A percentile compares a stretch with the other conserved stretches of the same genome.
phyloP scores from a whole-genome alignment of 1,284 basidiomycete species.

The Vanrija humicola region DNA sequence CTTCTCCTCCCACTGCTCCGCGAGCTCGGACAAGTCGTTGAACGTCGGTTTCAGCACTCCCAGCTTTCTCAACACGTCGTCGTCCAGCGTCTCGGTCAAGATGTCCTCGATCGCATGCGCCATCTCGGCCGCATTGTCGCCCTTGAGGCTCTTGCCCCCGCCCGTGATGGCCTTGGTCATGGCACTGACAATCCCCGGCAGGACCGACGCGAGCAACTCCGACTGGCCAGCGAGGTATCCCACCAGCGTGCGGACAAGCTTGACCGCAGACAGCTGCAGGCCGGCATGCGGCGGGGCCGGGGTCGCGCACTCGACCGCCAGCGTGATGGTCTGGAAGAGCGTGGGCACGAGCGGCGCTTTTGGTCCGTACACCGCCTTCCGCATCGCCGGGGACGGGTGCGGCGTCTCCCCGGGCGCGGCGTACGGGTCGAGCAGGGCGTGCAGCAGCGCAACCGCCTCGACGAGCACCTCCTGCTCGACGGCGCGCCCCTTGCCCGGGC shows the following conservation, averaged over 20 bases:
- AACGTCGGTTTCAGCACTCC: constrained; percentile 56
- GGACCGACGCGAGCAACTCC: constrained; percentile 55
- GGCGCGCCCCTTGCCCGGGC: constrained; percentile 62
- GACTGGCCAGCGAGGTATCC: constrained; percentile 64
- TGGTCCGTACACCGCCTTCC: constrained; percentile 51
- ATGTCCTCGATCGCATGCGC: constrained; percentile 58
- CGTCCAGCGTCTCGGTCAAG: constrained; percentile 54
- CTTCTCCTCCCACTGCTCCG: constrained; percentile 26
- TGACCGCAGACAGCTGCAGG: constrained; percentile 63
- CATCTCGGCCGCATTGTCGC: constrained; percentile 52
- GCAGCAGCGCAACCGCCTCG: constrained; percentile 31
- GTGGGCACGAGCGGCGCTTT: constrained; percentile 59
- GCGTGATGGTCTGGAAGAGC: constrained; percentile 74
- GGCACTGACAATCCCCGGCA: constrained; percentile 74
- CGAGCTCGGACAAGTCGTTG: constrained; percentile 39
- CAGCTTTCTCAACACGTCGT: constrained; percentile 59
- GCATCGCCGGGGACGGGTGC: constrained; percentile 53
- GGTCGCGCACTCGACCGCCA: constrained; percentile 56
- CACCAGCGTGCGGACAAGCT: constrained; percentile 59
- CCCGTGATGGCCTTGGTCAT: constrained; percentile 61
- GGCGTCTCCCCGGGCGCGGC: constrained; percentile 28
- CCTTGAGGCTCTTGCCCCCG: constrained; percentile 39
- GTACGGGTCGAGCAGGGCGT: constrained; percentile 27
- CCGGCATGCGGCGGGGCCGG: constrained; percentile 58
- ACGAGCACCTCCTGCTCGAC: constrained; percentile 37